These are phyloP conservation scores for Monosporascus sp. DNA, from an alignment of 2,329 filamentous ascomycete species.

Conservation along the genomic window DNA sequence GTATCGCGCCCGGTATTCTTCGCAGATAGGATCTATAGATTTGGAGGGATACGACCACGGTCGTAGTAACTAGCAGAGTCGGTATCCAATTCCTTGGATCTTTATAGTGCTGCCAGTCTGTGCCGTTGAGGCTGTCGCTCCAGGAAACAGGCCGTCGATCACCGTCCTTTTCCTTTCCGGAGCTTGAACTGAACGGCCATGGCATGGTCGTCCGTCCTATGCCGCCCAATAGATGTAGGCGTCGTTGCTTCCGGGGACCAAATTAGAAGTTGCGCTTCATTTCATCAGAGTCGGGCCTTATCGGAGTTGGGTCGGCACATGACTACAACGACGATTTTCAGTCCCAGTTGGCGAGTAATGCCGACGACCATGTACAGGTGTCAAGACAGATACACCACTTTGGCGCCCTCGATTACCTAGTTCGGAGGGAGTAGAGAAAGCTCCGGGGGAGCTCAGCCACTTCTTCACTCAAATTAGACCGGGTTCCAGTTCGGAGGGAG, in stretches of 20 bases:
- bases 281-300: background rate
- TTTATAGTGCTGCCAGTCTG: conserved; percentile 49
- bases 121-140: conserved; percentile 38
- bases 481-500: too few relatives aligned
- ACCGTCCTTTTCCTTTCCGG: conserved; percentile 20
- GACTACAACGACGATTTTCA: too few relatives aligned
- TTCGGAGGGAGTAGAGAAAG: too few relatives aligned
- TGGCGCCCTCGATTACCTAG: too few relatives aligned
- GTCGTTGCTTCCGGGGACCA: background rate
- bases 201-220: conserved; percentile 18
- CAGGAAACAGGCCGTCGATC: conserved; percentile 32
- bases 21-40: conserved; percentile 75
- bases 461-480: too few relatives aligned
- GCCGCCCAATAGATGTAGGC: background rate
- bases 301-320: too few relatives aligned
- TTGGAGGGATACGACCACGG: conserved; percentile 47
- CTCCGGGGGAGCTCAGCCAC: too few relatives aligned
- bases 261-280: background rate
- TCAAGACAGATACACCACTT: too few relatives aligned
- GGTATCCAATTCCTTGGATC: conserved; percentile 50
- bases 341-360: too few relatives aligned
- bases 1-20: conserved; percentile 71
- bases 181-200: conserved; percentile 24
- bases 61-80: conserved; percentile 48
- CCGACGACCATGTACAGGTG: too few relatives aligned